A percentile compares a stretch with the other conserved stretches of the same genome.
Conservation (phyloP, 1,139 yeast genomes). For the Starmera stellimalicola region DNA sequence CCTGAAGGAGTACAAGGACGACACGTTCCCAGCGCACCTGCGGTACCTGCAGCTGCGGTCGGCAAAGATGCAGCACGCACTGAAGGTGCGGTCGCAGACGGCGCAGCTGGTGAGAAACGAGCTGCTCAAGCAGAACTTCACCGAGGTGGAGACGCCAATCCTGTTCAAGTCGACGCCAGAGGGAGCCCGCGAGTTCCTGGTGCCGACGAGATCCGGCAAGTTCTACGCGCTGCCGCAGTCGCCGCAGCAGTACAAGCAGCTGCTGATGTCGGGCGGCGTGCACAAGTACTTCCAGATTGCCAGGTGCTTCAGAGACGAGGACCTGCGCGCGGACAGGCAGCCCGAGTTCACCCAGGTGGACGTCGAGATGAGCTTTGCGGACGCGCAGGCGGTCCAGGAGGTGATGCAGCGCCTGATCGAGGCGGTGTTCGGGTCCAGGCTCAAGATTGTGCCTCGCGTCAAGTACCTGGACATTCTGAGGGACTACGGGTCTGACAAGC, state of each 20-base stretch:
- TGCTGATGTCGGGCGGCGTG: slow-evolving; percentile 90
- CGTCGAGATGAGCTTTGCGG: slow-evolving; percentile 83
- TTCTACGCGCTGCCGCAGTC: slow-evolving; percentile 94
- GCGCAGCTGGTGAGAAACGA: slow-evolving; percentile 44
- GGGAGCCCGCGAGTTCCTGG: slow-evolving; percentile 93
- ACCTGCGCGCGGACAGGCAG: slow-evolving; percentile 87
- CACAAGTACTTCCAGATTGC: slow-evolving; percentile 84
- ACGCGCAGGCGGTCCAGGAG: slow-evolving; percentile 52
- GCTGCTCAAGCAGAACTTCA: slow-evolving; percentile 43
- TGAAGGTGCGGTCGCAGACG: slow-evolving; percentile 53
- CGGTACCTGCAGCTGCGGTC: slow-evolving; percentile 74
- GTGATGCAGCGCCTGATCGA: slow-evolving; percentile 54
- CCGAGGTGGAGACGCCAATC: slow-evolving; percentile 88
- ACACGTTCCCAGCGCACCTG: slow-evolving; percentile 64
- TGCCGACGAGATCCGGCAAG: slow-evolving; percentile 66
- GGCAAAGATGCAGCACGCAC: slow-evolving; percentile 46
- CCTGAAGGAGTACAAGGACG: slow-evolving; percentile 46
- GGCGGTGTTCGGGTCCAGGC: slow-evolving; percentile 23
- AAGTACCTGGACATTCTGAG: slow-evolving; percentile 62
- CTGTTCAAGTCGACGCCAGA: slow-evolving; percentile 95
- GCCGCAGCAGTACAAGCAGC: slow-evolving; percentile 94
- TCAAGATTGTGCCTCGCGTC: slow-evolving; percentile 34
- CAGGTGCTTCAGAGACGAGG: slow-evolving; percentile 92
- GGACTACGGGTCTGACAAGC: slow-evolving; percentile 86
- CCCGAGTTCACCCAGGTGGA: slow-evolving; percentile 97